A percentile compares a stretch with the other conserved stretches of the same genome.
Conservation (phyloP, 345 rosid genomes). For the Physaria fendleri region DNA sequence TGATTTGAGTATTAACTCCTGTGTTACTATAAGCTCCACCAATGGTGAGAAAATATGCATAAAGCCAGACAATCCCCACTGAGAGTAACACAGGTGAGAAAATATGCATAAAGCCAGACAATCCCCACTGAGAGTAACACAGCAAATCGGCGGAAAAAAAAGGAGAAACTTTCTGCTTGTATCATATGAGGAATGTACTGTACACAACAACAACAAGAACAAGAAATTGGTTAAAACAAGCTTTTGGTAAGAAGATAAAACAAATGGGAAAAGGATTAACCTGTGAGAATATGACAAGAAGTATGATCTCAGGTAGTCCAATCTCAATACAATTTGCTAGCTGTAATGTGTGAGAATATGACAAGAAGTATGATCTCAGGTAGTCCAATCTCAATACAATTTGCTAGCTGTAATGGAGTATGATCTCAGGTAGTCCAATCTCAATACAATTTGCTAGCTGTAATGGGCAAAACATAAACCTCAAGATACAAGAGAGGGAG, state of each 20-base stretch:
- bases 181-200: conserved; percentile 74
- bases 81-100: no score
- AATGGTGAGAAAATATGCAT: conserved; percentile 77
- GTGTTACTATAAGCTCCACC: conserved; percentile 71
- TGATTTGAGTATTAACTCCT: conserved; percentile 51
- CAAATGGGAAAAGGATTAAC: conserved; percentile 29
- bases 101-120: conserved; percentile 77
- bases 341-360: conserved; percentile 64
- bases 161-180: conserved; percentile 38
- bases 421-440: conserved; percentile 78
- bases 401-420: conserved; percentile 71
- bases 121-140: conserved; percentile 72
- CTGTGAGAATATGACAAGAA: conserved; percentile 73
- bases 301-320: conserved; percentile 72
- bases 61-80: conserved; percentile 71
- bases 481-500: background rate
- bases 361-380: conserved; percentile 66
- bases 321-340: conserved; percentile 89
- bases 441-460: conserved; percentile 90
- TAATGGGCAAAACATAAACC: conserved; percentile 11
- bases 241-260: no score
- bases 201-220: conserved; percentile 22
- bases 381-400: conserved; percentile 87
- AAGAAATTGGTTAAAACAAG: no score
- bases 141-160: conserved; percentile 71